Conservation (phyloP, 441 rosid genomes). For the Brassica hybrid region DNA sequence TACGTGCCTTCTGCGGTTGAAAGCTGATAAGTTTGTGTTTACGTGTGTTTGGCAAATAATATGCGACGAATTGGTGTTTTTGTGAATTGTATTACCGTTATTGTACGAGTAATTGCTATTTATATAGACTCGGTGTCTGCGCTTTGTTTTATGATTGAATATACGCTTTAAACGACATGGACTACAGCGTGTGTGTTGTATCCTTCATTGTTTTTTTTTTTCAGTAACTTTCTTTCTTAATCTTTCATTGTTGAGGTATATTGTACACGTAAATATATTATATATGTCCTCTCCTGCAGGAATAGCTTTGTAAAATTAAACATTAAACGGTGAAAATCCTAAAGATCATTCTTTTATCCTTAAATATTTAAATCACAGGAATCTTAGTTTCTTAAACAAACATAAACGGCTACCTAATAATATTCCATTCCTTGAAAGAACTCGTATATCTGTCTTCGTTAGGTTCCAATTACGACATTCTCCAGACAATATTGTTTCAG, state of each 20-base stretch:
- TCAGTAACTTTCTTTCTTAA: too few relatives aligned
- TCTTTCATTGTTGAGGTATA: neutral
- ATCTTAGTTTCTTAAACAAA: conserved; percentile 19
- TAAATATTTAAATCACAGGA: conserved; percentile 1
- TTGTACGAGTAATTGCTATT: neutral
- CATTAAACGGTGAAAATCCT: conserved; percentile 1
- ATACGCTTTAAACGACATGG: conserved; percentile 1
- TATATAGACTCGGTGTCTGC: neutral
- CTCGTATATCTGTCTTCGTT: conserved; percentile 30
- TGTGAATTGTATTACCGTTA: neutral
- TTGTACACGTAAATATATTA: conserved; percentile 16
- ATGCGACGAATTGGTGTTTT: neutral
- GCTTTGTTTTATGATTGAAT: neutral
- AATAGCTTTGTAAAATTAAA: conserved; percentile 15
- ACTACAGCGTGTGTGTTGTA: neutral
- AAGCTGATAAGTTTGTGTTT: conserved; percentile 6
- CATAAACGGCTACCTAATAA: conserved; percentile 33
- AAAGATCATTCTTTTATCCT: neutral
- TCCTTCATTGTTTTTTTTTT: neutral
- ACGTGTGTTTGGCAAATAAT: neutral
- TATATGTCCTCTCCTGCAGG: conserved; percentile 25
- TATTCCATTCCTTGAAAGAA: conserved; percentile 11
- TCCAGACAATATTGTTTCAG: conserved; percentile 42
- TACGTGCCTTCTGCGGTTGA: conserved; percentile 41
- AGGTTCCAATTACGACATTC: conserved; percentile 29